These are phyloP conservation scores for Berberis thunbergii DNA, from an alignment of 164 flowering plant species.

Conservation along the genomic window DNA sequence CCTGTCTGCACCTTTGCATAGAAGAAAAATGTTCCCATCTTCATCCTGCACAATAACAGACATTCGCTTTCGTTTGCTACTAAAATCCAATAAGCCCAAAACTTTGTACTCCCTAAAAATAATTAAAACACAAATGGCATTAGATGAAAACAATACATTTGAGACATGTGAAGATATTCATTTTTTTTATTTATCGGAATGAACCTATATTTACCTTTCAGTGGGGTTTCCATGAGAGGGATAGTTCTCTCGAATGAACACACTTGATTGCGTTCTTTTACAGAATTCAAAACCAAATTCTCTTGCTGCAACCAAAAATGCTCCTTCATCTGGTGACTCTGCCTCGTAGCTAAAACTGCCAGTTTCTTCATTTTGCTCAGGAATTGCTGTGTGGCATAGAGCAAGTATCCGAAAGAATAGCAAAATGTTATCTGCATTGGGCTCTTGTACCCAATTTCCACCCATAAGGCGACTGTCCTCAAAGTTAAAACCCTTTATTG, in stretches of 20 bases:
- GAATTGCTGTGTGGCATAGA: slow-evolving; percentile 82
- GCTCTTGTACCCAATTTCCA: slow-evolving; percentile 70
- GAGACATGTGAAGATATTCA: neutral
- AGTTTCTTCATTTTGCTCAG: slow-evolving; percentile 77
- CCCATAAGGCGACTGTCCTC: slow-evolving; percentile 57
- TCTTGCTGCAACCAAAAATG: slow-evolving; percentile 96
- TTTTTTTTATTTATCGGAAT: neutral
- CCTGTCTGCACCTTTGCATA: slow-evolving; percentile 99
- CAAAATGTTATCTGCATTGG: slow-evolving; percentile 42
- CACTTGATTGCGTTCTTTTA: slow-evolving; percentile 79
- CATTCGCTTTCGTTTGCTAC: slow-evolving; percentile 96
- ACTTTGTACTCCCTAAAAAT: slow-evolving; percentile 75
- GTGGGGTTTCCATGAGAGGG: slow-evolving; percentile 34
- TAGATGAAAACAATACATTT: neutral
- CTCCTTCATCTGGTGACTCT: slow-evolving; percentile 97
- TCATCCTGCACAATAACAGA: slow-evolving; percentile 78
- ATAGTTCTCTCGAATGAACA: slow-evolving; percentile 64
- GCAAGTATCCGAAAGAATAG: slow-evolving; percentile 55
- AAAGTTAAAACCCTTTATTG: slow-evolving; percentile 64
- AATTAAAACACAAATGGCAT: neutral
- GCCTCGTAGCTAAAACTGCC: slow-evolving; percentile 73
- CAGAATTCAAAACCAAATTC: slow-evolving; percentile 96
- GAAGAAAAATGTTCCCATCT: slow-evolving; percentile 70
- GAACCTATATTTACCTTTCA: slow-evolving; percentile 51
- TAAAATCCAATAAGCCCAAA: slow-evolving; percentile 75